A percentile compares a stretch with the other conserved stretches of the same genome.
Evolutionary conservation across 495 filamentous ascomycete genomes (phyloP).

Genomic region (Xylaria longipes): DNA sequence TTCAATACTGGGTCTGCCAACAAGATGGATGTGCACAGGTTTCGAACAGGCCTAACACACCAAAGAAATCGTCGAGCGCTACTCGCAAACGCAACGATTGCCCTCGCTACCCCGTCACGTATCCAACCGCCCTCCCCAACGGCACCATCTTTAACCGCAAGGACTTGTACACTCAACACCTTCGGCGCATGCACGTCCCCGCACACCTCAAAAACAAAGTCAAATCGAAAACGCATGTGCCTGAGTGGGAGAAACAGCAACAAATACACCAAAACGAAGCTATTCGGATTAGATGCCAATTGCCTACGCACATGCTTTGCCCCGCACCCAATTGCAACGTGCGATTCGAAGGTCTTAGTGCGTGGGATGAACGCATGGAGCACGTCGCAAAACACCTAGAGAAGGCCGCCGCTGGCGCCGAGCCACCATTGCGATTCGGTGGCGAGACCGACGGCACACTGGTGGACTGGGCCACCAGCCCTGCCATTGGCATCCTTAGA

Average conservation of each 20-base stretch:
- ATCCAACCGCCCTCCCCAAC: conserved; percentile 32
- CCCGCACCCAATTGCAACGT: conserved; percentile 63
- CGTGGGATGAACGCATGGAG: conserved; percentile 89
- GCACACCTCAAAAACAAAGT: conserved; percentile 45
- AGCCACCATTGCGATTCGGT: conserved; percentile 46
- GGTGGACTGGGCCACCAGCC: conserved; percentile 52
- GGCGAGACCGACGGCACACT: conserved; percentile 46
- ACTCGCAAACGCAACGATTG: conserved; percentile 46
- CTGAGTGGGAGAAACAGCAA: conserved; percentile 52
- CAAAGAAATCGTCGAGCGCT: conserved; percentile 28
- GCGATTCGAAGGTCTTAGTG: conserved; percentile 65
- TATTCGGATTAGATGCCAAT: conserved; percentile 61
- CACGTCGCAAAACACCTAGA: conserved; percentile 88
- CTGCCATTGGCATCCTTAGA: conserved; percentile 50
- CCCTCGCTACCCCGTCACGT: conserved; percentile 36
- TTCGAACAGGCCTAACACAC: conserved; percentile 35
- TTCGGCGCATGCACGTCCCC: conserved; percentile 82
- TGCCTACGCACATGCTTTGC: conserved; percentile 70
- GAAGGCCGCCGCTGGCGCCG: conserved; percentile 47
- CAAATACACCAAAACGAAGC: conserved; percentile 63
- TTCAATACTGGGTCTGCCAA: conserved; percentile 82
- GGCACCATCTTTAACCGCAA: conserved; percentile 88
- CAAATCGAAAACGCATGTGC: conserved; percentile 44
- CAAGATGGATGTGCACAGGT: conserved; percentile 63
- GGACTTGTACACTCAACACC: conserved; percentile 89